These are phyloP conservation scores for Beauveria australis DNA, from an alignment of 2,329 filamentous ascomycete species.

Conservation along the genomic window DNA sequence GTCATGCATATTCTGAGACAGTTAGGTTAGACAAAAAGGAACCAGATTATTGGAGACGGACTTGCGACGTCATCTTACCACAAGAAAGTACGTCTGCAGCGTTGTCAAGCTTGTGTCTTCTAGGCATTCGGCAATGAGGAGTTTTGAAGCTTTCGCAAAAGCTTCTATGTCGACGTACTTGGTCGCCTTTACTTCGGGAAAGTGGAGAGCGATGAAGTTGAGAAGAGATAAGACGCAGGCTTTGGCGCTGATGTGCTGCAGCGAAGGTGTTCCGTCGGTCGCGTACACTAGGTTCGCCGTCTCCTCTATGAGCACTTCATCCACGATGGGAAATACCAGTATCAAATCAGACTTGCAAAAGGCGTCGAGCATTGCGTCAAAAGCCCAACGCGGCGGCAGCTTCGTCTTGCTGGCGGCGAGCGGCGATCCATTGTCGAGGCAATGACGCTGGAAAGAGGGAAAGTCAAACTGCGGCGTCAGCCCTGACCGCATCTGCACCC, in stretches of 20 bases:
- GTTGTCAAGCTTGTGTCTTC: slow-evolving; percentile 35
- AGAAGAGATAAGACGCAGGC: slow-evolving; percentile 43
- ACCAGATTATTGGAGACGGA: not conserved
- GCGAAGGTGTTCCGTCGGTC: slow-evolving; percentile 7
- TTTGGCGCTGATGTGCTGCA: slow-evolving; percentile 28
- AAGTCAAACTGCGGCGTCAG: slow-evolving; percentile 17
- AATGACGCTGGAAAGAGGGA: not conserved
- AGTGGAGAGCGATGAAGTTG: slow-evolving; percentile 22
- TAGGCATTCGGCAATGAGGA: slow-evolving; percentile 32
- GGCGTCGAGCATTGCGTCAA: slow-evolving; percentile 15
- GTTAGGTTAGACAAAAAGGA: not conserved
- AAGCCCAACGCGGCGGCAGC: slow-evolving; percentile 28
- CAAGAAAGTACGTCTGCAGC: slow-evolving; percentile 37
- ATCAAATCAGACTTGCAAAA: slow-evolving; percentile 28
- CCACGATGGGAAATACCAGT: slow-evolving; percentile 40
- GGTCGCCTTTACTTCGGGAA: slow-evolving; percentile 15
- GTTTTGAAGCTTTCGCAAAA: slow-evolving; percentile 32
- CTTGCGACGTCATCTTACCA: slow-evolving; percentile 30
- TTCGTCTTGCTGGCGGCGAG: slow-evolving; percentile 13
- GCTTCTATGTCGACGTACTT: slow-evolving; percentile 30
- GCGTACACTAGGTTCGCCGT: slow-evolving; percentile 39
- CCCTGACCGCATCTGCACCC: slow-evolving; percentile 39
- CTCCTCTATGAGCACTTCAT: slow-evolving; percentile 35
- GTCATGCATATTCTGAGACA: slow-evolving; percentile 31
- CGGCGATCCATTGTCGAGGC: slow-evolving; percentile 7